Percentiles rank a stretch among this genome's conserved stretches.
These are phyloP conservation scores for Candida anglica DNA, from an alignment of 805 yeast genomes.

Conservation along the genomic window DNA sequence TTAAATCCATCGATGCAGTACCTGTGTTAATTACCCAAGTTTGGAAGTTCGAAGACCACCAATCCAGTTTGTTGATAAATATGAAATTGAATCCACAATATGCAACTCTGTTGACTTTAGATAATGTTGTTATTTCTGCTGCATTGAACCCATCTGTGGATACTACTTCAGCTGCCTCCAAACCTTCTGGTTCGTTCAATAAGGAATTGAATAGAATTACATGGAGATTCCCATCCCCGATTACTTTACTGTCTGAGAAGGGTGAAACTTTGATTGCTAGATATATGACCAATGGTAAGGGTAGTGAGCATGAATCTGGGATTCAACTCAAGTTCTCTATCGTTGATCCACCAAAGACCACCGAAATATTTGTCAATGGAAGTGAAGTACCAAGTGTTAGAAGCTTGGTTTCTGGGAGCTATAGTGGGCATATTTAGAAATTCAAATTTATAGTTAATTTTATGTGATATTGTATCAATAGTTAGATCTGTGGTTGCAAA, in stretches of 20 bases:
- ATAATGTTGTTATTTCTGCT: constrained; percentile 61
- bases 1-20: constrained; percentile 46
- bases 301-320: constrained; percentile 71
- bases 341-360: constrained; percentile 40
- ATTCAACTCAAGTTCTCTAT: constrained; percentile 63
- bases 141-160: constrained; percentile 56
- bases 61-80: constrained; percentile 79
- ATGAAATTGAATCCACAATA: constrained; percentile 53
- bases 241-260: constrained; percentile 27
- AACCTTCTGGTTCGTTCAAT: constrained; percentile 89
- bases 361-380: constrained; percentile 35
- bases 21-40: constrained; percentile 76
- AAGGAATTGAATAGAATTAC: constrained; percentile 82
- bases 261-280: constrained; percentile 74
- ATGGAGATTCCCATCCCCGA: constrained; percentile 60
- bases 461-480: neutral
- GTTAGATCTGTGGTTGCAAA: neutral
- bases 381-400: constrained; percentile 39
- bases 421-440: constrained; percentile 34
- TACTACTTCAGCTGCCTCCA: constrained; percentile 73
- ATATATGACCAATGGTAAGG: constrained; percentile 71
- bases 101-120: constrained; percentile 38
- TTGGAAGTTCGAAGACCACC: constrained; percentile 86
- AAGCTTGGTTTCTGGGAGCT: constrained; percentile 48
- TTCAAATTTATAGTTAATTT: too few relatives aligned